Evolutionary conservation across 345 rosid species (phyloP).

Genomic region (Garcia nutans): DNA sequence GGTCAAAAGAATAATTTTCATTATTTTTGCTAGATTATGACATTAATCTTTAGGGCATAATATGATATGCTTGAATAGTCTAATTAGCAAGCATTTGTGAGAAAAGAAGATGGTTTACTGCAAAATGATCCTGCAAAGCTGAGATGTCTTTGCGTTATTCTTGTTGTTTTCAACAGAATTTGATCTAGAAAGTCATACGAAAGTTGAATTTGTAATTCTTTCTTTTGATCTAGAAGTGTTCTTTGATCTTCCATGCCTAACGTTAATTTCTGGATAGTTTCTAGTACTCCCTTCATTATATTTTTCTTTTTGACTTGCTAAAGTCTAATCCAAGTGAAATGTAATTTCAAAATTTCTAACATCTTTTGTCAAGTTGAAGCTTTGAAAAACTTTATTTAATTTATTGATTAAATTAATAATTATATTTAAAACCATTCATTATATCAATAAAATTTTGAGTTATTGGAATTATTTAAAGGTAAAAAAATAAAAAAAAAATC

Average conservation of each 20-base stretch:
- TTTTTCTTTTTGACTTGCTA: not conserved
- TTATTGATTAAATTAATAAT: no score
- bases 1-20: constrained; percentile 14
- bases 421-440: no score
- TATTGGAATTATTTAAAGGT: no score
- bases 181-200: not conserved
- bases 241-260: not conserved
- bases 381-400: no score
- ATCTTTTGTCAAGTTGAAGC: no score
- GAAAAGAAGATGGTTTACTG: not conserved
- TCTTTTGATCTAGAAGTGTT: not conserved
- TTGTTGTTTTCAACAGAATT: not conserved
- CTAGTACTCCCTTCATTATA: not conserved
- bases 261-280: no score
- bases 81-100: constrained; percentile 7
- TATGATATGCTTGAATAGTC: not conserved
- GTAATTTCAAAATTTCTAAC: no score
- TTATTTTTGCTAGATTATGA: constrained; percentile 1
- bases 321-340: no score
- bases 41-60: not conserved
- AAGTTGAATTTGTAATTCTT: not conserved
- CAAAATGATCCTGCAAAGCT: not conserved
- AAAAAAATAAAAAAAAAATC: no score
- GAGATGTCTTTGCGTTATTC: not conserved
- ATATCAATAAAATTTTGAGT: no score